phyloP scores from a whole-genome alignment of 768 basidiomycete genomes.

The Sutorius australiensis region DNA sequence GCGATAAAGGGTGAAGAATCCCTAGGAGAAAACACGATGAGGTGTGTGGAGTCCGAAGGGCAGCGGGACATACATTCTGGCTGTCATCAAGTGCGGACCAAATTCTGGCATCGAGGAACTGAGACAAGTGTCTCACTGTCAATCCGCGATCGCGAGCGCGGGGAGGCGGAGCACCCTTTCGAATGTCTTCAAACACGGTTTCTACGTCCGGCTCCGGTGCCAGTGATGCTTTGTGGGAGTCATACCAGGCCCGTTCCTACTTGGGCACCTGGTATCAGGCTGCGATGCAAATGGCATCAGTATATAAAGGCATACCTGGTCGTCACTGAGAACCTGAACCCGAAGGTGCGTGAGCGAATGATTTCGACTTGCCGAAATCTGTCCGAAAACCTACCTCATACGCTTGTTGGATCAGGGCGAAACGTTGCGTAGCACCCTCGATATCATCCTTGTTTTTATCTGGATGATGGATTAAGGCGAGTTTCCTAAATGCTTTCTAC shows the following conservation, averaged over 20 bases:
- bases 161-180: slow-evolving; percentile 57
- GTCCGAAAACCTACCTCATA: slow-evolving; percentile 66
- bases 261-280: slow-evolving; percentile 28
- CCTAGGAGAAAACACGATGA: slow-evolving; percentile 39
- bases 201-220: slow-evolving; percentile 80
- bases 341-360: not conserved
- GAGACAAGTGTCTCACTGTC: slow-evolving; percentile 72
- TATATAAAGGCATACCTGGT: slow-evolving; percentile 61
- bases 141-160: slow-evolving; percentile 66
- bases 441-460: slow-evolving; percentile 84
- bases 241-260: slow-evolving; percentile 99
- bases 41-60: not conserved
- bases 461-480: slow-evolving; percentile 83
- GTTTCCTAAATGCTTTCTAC: slow-evolving; percentile 77
- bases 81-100: slow-evolving; percentile 66
- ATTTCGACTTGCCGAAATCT: not conserved
- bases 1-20: slow-evolving; percentile 87
- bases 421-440: slow-evolving; percentile 83
- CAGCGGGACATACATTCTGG: slow-evolving; percentile 45
- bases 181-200: slow-evolving; percentile 81
- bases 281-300: not conserved
- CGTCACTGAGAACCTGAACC: slow-evolving; percentile 87
- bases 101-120: slow-evolving; percentile 74
- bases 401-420: slow-evolving; percentile 87
- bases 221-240: slow-evolving; percentile 81